phyloP scores from a whole-genome alignment of 2,329 filamentous ascomycete species.

The Waltergamsia citrina region DNA sequence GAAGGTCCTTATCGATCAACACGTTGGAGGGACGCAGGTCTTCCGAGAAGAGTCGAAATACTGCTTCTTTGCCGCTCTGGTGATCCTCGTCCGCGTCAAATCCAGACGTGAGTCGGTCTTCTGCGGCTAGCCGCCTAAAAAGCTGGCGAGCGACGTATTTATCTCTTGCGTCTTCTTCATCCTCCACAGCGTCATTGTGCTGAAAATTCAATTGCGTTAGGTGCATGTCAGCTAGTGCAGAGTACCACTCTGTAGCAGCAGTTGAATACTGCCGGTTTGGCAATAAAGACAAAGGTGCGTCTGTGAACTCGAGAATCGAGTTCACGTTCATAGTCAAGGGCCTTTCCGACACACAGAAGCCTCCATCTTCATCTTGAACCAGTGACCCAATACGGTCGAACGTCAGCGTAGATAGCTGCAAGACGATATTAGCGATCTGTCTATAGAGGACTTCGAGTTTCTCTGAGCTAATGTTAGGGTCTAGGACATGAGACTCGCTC shows the following conservation, averaged over 20 bases:
- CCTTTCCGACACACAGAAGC: constrained; percentile 17
- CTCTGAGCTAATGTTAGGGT: constrained; percentile 20
- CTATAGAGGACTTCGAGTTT: constrained; percentile 23
- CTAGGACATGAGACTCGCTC: constrained; percentile 17
- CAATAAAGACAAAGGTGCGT: constrained; percentile 11
- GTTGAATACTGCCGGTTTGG: constrained; percentile 15
- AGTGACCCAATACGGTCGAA: constrained; percentile 28
- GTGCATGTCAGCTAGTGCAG: constrained; percentile 23
- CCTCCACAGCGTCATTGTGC: constrained; percentile 23
- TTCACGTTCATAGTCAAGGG: constrained; percentile 31
- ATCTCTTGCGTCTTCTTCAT: constrained; percentile 16
- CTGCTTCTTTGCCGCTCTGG: no score
- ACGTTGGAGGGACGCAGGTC: constrained; percentile 22
- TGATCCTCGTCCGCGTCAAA: no score
- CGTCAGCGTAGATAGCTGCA: constrained; percentile 24
- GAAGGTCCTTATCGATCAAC: constrained; percentile 16
- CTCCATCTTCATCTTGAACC: no score
- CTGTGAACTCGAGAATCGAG: constrained; percentile 15
- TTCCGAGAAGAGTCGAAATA: constrained; percentile 13
- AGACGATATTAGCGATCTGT: constrained; percentile 29
- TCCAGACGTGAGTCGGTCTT: no score
- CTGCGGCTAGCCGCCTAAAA: no score
- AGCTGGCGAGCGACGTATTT: constrained; percentile 22
- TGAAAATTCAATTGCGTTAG: constrained; percentile 25
- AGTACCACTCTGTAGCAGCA: constrained; percentile 20